Conservation (phyloP, 331 rosid species). For the Rosa hybrid region DNA sequence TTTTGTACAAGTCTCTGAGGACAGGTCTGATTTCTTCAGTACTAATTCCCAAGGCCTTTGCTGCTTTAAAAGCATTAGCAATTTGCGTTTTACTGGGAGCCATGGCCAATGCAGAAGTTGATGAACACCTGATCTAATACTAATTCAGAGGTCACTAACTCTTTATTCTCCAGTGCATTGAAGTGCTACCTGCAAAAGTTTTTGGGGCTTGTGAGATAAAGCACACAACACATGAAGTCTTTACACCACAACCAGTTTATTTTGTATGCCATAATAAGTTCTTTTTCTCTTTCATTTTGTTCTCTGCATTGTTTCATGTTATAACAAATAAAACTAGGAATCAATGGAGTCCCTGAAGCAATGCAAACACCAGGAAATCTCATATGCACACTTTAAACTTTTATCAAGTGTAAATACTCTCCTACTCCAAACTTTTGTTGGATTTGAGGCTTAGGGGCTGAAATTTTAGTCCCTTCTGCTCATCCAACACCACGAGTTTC, state of each 20-base stretch:
- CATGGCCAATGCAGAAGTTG: constrained; percentile 36
- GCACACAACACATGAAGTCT: not conserved
- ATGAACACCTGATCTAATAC: not conserved
- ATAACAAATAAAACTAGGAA: not conserved
- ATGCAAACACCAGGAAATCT: not conserved
- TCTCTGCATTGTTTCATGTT: not conserved
- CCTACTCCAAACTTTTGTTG: not conserved
- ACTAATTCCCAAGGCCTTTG: constrained; percentile 54
- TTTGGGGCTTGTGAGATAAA: not conserved
- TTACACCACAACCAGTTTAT: not conserved
- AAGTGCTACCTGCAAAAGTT: constrained; percentile 17
- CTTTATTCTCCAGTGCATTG: not conserved
- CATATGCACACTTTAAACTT: not conserved
- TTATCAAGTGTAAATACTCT: not conserved
- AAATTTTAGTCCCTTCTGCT: not conserved
- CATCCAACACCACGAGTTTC: not conserved
- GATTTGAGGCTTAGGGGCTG: not conserved
- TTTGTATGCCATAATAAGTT: not conserved
- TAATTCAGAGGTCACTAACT: constrained; percentile 1
- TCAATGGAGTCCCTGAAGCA: not conserved
- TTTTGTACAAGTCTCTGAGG: constrained; percentile 39
- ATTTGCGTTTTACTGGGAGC: constrained; percentile 31
- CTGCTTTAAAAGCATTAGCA: constrained; percentile 46
- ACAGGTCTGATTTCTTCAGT: constrained; percentile 53
- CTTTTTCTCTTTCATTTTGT: not conserved